Percentiles rank a stretch among this genome's conserved stretches.
Evolutionary conservation across 306 rosid genomes (phyloP).

Genomic region (Chamaecrista fasciculata): DNA sequence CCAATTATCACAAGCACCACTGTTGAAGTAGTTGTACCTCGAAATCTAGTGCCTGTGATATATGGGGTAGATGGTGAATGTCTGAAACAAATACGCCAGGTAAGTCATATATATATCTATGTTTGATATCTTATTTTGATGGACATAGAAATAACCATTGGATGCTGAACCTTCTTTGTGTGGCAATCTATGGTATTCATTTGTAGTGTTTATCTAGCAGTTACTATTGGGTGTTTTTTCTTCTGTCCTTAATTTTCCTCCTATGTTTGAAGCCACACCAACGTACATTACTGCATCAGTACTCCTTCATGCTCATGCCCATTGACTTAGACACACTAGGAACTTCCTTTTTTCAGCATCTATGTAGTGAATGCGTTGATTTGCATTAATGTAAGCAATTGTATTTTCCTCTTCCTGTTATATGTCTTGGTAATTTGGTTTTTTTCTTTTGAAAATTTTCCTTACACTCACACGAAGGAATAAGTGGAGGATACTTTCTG

Average conservation of each 20-base stretch:
- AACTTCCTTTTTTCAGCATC: neutral
- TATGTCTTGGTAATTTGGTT: neutral
- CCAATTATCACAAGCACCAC: conserved; percentile 82
- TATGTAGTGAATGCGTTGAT: conserved; percentile 9
- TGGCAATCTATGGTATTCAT: conserved; percentile 17
- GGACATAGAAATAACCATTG: neutral
- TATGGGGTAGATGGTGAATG: conserved; percentile 97
- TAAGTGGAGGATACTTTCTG: neutral
- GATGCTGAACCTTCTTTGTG: conserved; percentile 17
- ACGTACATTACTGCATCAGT: neutral
- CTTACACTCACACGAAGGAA: too few species aligned
- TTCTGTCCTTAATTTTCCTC: neutral
- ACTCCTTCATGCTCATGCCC: neutral
- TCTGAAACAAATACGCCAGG: conserved; percentile 92
- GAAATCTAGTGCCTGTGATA: conserved; percentile 65
- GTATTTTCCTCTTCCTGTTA: neutral
- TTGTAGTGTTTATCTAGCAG: conserved; percentile 13
- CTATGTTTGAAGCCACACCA: neutral
- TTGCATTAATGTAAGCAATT: neutral
- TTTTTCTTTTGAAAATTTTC: too few species aligned
- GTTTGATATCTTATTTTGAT: neutral
- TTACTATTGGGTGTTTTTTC: conserved; percentile 13
- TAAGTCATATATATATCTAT: conserved; percentile 29
- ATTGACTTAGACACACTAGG: neutral
- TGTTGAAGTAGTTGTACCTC: conserved; percentile 92